Evolutionary conservation across 1,284 basidiomycete genomes (phyloP), one percentile per base, ranked within the genome.

Genomic region (Rhodotorula sp.): DNA sequence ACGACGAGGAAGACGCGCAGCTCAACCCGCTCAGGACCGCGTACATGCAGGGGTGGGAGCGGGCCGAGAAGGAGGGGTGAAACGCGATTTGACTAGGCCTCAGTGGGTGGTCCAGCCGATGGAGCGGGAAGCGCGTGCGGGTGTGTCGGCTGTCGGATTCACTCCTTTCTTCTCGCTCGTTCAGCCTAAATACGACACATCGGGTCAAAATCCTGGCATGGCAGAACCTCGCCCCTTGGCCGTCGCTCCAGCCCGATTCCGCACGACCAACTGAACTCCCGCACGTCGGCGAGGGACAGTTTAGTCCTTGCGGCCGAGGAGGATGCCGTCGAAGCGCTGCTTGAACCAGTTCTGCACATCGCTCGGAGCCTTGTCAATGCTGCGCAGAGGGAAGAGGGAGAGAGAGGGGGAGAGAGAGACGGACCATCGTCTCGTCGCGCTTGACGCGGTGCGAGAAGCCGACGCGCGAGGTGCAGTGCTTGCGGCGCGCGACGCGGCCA

Each of bases 401-500:
- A 25, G 36, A 25, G 37, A 4, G 7, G 10, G 1, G 15, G 27
- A 5, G 29, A 9, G 13, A n/a, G n/a, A n/a, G n/a, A 64, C 63
- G 57, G 22, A 68, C 70, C 72, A 73, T 73, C 53, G 94, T 95
- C 78, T 83, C 80, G 73, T 82, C 81, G 78, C 80, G 81, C 77
- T 79, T 81, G 73, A 83, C 81, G 67, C 80, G 89, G 87, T 99
- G 96, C 75, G 86, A 83, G 84, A 88, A 90, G 70, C 97, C 96
- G 82, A 99, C 85, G 69, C 91, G 88, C 72, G 91, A 87, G 85
- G 87, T 91, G 85, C 90, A 90, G 84, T 92, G 89, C 87, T 92
- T 97, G 85, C 95, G 88, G 86, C 89, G 88, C 79, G 95, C 89
- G 66, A 99, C 92, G 79, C 96, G 92, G 80, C 87, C 89, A 80